These are phyloP conservation scores for Phlebiopsis gigantea DNA, from an alignment of 768 basidiomycete species.

Conservation along the genomic window DNA sequence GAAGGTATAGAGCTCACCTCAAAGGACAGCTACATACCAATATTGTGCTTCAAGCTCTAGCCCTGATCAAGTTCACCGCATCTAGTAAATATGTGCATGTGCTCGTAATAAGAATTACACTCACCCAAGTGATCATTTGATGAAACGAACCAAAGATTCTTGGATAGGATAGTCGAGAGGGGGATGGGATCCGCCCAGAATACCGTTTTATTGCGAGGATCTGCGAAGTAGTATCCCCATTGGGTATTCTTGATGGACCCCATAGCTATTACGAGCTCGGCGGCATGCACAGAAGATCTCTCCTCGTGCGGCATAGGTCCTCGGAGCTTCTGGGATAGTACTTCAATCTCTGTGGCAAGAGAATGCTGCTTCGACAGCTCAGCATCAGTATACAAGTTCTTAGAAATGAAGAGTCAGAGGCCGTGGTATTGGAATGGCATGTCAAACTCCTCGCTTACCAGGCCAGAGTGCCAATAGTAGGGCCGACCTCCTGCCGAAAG, in stretches of 20 bases:
- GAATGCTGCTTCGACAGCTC: no score
- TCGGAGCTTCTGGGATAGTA: background rate
- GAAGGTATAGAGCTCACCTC: no score
- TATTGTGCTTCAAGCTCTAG: background rate
- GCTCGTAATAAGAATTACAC: no score
- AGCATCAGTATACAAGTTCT: background rate
- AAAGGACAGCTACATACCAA: background rate
- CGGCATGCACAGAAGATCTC: background rate
- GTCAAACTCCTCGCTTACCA: background rate
- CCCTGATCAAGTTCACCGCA: background rate
- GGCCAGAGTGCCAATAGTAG: background rate
- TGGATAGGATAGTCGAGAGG: background rate
- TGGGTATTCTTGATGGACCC: background rate
- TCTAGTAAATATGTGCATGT: no score
- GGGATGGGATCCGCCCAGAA: background rate
- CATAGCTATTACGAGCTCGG: background rate
- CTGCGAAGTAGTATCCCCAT: slow-evolving; percentile 1
- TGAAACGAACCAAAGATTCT: background rate
- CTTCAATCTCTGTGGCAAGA: background rate
- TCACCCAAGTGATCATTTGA: background rate
- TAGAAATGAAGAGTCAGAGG: background rate
- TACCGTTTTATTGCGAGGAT: background rate
- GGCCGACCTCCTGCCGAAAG: background rate
- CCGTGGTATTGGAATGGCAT: background rate
- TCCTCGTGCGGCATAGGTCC: no score